Conservation (phyloP, 2,329 filamentous ascomycete genomes). For the Aspergillus pseudoterreus region DNA sequence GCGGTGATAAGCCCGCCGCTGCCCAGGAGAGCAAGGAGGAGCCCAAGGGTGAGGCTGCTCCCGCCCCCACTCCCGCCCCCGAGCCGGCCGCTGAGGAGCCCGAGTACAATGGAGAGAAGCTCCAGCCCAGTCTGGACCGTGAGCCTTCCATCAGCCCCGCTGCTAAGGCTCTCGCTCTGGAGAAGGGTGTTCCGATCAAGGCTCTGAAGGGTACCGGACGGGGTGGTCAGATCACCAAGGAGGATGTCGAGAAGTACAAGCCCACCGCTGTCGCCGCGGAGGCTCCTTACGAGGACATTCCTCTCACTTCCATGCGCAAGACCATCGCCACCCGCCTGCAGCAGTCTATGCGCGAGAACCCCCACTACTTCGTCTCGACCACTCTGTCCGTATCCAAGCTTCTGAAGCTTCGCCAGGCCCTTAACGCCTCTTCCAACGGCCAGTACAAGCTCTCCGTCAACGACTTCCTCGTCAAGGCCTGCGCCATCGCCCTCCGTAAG, state of each 20-base stretch:
- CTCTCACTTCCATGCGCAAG: slow-evolving; percentile 93
- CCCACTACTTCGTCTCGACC: slow-evolving; percentile 95
- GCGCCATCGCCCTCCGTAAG: slow-evolving; percentile 82
- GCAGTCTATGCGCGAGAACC: slow-evolving; percentile 88
- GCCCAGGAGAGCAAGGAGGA: slow-evolving; percentile 61
- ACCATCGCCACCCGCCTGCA: slow-evolving; percentile 88
- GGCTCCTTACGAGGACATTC: slow-evolving; percentile 76
- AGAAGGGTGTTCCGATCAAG: slow-evolving; percentile 75
- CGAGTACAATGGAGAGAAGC: slow-evolving; percentile 67
- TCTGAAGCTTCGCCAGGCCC: slow-evolving; percentile 87
- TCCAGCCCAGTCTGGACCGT: slow-evolving; percentile 81
- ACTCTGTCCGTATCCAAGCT: slow-evolving; percentile 91
- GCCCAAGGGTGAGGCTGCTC: slow-evolving; percentile 45
- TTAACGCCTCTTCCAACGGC: slow-evolving; percentile 84
- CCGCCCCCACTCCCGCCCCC: slow-evolving; percentile 58
- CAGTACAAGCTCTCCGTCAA: slow-evolving; percentile 99
- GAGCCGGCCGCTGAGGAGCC: slow-evolving; percentile 58
- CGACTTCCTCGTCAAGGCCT: slow-evolving; percentile 98
- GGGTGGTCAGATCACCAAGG: slow-evolving; percentile 82
- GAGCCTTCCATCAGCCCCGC: slow-evolving; percentile 68
- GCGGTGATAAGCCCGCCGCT: slow-evolving; percentile 69
- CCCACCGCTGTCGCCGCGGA: slow-evolving; percentile 54
- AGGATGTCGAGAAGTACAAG: slow-evolving; percentile 85
- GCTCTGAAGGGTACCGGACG: slow-evolving; percentile 82
- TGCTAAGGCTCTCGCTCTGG: slow-evolving; percentile 76